phyloP scores from a whole-genome alignment of 2,329 filamentous ascomycete genomes.

The Emydomyces testavorans region DNA sequence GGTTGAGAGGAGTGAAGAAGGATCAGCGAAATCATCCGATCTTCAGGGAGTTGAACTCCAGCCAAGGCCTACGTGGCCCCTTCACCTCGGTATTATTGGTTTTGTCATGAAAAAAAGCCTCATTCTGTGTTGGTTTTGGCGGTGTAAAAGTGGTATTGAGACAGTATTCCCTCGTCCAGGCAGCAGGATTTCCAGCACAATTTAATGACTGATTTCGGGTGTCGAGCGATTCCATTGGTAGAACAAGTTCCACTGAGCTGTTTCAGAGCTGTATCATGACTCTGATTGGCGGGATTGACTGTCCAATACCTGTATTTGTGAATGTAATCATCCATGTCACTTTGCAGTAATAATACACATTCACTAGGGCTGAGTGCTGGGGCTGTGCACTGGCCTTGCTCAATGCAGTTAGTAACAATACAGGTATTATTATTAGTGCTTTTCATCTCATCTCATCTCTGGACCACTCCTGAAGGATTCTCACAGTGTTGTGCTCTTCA shows the following conservation, averaged over 20 bases:
- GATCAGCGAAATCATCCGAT: neutral
- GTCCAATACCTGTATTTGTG: no score
- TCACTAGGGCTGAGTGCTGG: neutral
- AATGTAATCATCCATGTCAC: no score
- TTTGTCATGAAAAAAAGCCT: neutral
- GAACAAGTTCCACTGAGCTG: slow-evolving; percentile 2
- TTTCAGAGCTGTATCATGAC: neutral
- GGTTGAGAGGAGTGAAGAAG: neutral
- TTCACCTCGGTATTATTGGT: neutral
- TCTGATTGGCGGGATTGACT: neutral
- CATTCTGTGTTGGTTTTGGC: neutral
- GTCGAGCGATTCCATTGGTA: neutral
- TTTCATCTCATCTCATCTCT: no score
- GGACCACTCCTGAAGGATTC: no score
- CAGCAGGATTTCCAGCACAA: neutral
- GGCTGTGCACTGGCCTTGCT: neutral
- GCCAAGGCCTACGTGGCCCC: slow-evolving; percentile 10
- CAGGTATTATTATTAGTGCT: no score
- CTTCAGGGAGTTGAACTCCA: slow-evolving; percentile 1
- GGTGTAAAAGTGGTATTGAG: neutral
- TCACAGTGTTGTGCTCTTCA: no score
- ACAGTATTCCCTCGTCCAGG: neutral
- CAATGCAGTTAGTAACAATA: no score
- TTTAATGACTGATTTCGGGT: neutral
- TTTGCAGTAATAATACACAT: neutral